These are phyloP conservation scores for Exophiala sp. DNA, from an alignment of 2,329 filamentous ascomycete species.

Conservation along the genomic window DNA sequence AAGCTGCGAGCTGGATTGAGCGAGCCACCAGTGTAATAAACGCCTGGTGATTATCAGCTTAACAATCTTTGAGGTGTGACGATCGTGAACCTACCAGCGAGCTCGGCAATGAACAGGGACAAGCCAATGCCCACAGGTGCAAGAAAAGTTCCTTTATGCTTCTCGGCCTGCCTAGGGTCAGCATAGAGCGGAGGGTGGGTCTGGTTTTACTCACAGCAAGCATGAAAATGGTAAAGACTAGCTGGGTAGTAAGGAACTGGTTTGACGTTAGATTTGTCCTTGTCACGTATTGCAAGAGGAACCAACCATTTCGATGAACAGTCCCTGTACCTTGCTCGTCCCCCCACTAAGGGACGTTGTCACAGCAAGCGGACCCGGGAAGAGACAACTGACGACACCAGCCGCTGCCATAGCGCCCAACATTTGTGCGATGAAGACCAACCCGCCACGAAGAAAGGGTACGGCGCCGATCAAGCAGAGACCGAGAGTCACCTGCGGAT, in stretches of 20 bases:
- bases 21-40: slow-evolving; percentile 48
- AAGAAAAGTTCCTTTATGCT: slow-evolving; percentile 68
- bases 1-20: slow-evolving; percentile 49
- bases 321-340: slow-evolving; percentile 53
- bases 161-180: slow-evolving; percentile 47
- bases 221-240: slow-evolving; percentile 65
- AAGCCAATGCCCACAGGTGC: slow-evolving; percentile 71
- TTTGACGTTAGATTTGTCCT: neutral
- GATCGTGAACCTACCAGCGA: slow-evolving; percentile 39
- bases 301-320: slow-evolving; percentile 60
- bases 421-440: slow-evolving; percentile 57
- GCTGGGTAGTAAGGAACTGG: slow-evolving; percentile 58
- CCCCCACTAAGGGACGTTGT: slow-evolving; percentile 54
- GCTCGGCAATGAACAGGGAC: slow-evolving; percentile 61
- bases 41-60: slow-evolving; percentile 32
- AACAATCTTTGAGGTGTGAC: neutral
- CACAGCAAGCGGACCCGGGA: slow-evolving; percentile 57
- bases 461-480: slow-evolving; percentile 59
- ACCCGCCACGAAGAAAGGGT: slow-evolving; percentile 48
- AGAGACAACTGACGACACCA: slow-evolving; percentile 54
- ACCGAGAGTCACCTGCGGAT: slow-evolving; percentile 52
- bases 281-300: neutral
- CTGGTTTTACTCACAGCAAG: slow-evolving; percentile 49
- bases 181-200: neutral
- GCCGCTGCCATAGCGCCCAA: slow-evolving; percentile 58